Evolutionary conservation across 2,329 filamentous ascomycete species (phyloP), one percentile per base, ranked within the genome.

Genomic region (Neofusicoccum cordaticola): DNA sequence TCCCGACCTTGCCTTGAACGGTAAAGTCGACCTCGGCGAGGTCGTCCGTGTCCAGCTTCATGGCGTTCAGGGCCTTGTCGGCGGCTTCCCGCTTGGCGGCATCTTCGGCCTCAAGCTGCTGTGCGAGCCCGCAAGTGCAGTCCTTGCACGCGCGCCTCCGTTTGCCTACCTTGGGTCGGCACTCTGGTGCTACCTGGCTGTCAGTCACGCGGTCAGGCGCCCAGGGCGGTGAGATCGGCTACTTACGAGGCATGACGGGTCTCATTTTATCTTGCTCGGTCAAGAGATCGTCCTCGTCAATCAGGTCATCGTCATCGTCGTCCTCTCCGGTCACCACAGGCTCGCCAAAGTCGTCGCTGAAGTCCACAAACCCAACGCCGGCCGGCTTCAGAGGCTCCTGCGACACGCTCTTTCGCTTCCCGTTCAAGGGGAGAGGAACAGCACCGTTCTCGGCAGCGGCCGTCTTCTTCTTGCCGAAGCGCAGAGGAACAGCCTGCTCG

Each of bases 61-160:
- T 81, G 19, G 87, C 83, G 73, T 88, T 86, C 53, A 92, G 83
- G 2, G 80, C 80, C 52, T 81, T 80, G 72, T 92, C 89, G 37
- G 90, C 90, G 22, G 84, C 80, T 7, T 81, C 80, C 64, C 92
- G 85, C 72, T 87, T 88, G 7, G 84, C 84, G 48, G 82, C 83
- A 77, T 98, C 95, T 81, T 98, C 92, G n/a, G 89, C 89, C 71
- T 92, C 90, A 58, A 98, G 80, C 67, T 90, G 88, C 76, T 95
- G 87, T 27, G 93, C 92, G 31, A 99, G 87, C 58, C 95, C 95
- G 75, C 95, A 99, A 8, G 91, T 94, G 82, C 95, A 99, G 82
- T 99, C 95, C 80, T 99, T 98, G 84, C 95, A 99, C 65, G 95
- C 93, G 67, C 93, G 89, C 63, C 94, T 90, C 70, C 94, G 89